These are phyloP conservation scores for Trichomonas tenax DNA, from an alignment of 208 protist species.

Conservation along the genomic window DNA sequence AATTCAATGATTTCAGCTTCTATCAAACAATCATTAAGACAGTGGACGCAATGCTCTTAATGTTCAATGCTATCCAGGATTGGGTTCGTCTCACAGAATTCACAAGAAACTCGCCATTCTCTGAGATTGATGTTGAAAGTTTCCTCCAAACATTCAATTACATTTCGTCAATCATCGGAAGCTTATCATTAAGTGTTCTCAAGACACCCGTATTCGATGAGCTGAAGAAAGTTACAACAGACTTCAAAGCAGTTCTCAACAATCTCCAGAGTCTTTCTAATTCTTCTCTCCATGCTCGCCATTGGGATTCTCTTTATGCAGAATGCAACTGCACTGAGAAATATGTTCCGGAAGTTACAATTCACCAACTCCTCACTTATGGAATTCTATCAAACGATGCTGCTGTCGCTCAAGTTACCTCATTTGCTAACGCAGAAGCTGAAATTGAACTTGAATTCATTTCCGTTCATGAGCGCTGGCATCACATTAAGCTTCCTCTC, in stretches of 20 bases:
- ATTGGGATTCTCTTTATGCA: neutral
- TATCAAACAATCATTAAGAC: neutral
- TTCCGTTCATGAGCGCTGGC: neutral
- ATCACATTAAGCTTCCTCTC: neutral
- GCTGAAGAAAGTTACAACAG: neutral
- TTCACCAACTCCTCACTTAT: neutral
- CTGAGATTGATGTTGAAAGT: neutral
- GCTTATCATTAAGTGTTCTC: neutral
- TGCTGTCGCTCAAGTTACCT: neutral
- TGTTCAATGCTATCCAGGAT: neutral
- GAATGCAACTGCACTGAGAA: neutral
- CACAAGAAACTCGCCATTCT: neutral
- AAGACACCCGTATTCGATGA: neutral
- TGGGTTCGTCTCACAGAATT: neutral
- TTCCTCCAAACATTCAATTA: neutral
- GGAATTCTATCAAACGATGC: neutral
- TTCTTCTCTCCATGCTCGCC: neutral
- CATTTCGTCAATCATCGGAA: neutral
- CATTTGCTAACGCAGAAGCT: neutral
- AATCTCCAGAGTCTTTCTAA: neutral
- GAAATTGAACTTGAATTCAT: neutral
- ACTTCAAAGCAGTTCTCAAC: neutral
- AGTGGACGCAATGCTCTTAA: no score
- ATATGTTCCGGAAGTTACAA: neutral
- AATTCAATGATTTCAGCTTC: neutral